Evolutionary conservation across 345 rosid genomes (phyloP).

Genomic region (Heritiera fomes): DNA sequence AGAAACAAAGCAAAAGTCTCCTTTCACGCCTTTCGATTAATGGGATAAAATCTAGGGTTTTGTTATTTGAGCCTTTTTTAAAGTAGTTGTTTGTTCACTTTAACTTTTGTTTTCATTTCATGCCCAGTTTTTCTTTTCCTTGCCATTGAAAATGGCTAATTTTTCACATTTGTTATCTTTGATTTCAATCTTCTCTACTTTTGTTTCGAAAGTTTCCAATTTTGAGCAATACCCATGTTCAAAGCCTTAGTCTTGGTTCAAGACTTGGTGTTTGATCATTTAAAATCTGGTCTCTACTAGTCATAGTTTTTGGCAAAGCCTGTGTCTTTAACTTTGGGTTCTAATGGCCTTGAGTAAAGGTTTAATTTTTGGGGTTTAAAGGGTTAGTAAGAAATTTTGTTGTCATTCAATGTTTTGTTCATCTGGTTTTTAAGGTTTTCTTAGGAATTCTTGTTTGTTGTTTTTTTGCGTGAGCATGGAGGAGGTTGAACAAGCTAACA

Average conservation of each 20-base stretch:
- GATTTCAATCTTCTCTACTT: slow-evolving; percentile 19
- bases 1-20: slow-evolving; percentile 41
- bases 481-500: slow-evolving; percentile 54
- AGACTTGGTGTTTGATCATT: slow-evolving; percentile 3
- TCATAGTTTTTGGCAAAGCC: not conserved
- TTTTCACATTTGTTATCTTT: slow-evolving; percentile 20
- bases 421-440: slow-evolving; percentile 19
- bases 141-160: not conserved
- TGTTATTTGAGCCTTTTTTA: slow-evolving; percentile 3
- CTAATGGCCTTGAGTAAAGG: slow-evolving; percentile 9
- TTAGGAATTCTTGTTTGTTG: not conserved
- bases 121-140: not conserved
- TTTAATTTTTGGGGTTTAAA: slow-evolving; percentile 16
- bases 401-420: slow-evolving; percentile 14
- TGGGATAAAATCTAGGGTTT: slow-evolving; percentile 26
- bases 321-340: not conserved
- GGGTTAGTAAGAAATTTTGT: not conserved
- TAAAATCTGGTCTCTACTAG: not conserved
- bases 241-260: slow-evolving; percentile 19
- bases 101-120: slow-evolving; percentile 1
- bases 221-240: slow-evolving; percentile 19
- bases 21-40: slow-evolving; percentile 39
- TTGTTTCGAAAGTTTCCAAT: not conserved
- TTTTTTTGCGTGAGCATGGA: slow-evolving; percentile 36
- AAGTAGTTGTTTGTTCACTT: not conserved